Base-by-base conservation (phyloP, 192 early-diverging fungal genomes). In the Endogone sp. region DNA sequence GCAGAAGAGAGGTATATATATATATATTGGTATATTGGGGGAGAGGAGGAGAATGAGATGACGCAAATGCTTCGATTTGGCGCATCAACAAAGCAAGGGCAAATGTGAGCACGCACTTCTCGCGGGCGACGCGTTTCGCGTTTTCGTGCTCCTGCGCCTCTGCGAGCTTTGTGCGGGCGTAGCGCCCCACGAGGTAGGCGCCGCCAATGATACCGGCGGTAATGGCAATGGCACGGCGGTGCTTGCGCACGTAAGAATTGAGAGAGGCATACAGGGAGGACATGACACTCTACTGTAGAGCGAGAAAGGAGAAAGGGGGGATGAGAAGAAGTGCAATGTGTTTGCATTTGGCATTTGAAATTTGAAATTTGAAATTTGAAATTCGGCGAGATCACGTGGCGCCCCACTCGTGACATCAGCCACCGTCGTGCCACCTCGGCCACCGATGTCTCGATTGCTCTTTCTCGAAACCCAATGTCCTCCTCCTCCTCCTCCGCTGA, bases 111-210 rank as follows among this genome's bases (percentile, higher is more conserved):
- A 57, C 81, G 37, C 85, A 94, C 92, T 93, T 93, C 85, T 91
- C 86, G 75, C 82, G 86, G 21, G 90, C 88, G 2, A 83, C 74
- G 70, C 89, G 84, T 58, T 95, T 91, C 23, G 87, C 66, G 21
- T 84, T 82, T 29, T 86, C 68, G 60, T 82, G 77, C 54, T 86
- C 83, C 71, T 94, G 86, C 70, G 90, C 86, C 74, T 96, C 93
- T 26, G 75, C 67, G 49, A 94, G 79, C 68, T 92, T 90, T 71
- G 77, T 83, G 20, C 80, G 81, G 10, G 91, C 90, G 71, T 91
- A 92, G 71, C 90, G 87, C 32, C 86, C 89, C 44, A 87, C 85
- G 71, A 88, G 79, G 75, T 92, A 93, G 65, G 82, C 72, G 29
- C 91, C 90, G 21, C 90, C 89, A n/a, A 84, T 82, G 31, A 93